Conservation (phyloP, 2,329 filamentous ascomycete species). For the Calonectria pseudoturangicola region DNA sequence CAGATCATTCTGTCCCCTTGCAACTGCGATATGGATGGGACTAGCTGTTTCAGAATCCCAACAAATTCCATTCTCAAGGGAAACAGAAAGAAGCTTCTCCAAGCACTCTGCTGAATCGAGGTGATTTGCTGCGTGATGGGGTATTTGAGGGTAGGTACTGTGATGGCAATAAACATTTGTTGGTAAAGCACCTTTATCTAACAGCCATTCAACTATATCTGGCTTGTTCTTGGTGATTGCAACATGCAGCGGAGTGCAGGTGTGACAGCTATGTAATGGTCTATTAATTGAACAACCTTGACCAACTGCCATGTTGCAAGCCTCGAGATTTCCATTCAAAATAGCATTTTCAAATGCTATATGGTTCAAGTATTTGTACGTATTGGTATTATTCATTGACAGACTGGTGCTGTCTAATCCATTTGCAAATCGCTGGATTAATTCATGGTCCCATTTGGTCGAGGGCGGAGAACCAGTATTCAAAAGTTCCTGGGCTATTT, state of each 20-base stretch:
- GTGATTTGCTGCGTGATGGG: background rate
- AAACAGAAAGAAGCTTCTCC: background rate
- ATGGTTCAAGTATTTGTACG: background rate
- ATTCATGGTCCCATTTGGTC: no score
- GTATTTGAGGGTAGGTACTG: background rate
- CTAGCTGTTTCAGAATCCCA: background rate
- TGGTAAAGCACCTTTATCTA: background rate
- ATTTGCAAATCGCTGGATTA: no score
- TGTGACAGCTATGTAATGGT: background rate
- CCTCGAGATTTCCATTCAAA: background rate
- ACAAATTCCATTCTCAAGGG: background rate
- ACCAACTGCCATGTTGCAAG: background rate
- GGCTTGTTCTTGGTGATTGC: background rate
- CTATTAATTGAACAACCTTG: background rate
- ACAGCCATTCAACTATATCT: constrained; percentile 6
- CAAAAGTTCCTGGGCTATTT: background rate
- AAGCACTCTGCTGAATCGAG: background rate
- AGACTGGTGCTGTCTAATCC: no score
- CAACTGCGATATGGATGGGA: constrained; percentile 7
- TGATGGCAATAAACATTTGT: constrained; percentile 1
- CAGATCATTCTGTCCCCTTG: background rate
- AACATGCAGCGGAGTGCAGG: constrained; percentile 19
- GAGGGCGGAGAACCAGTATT: constrained; percentile 14
- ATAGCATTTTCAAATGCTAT: constrained; percentile 10
- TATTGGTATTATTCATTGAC: no score